These are phyloP conservation scores for Pelargonium fulgidum DNA, from an alignment of 441 rosid genomes.

Conservation along the genomic window DNA sequence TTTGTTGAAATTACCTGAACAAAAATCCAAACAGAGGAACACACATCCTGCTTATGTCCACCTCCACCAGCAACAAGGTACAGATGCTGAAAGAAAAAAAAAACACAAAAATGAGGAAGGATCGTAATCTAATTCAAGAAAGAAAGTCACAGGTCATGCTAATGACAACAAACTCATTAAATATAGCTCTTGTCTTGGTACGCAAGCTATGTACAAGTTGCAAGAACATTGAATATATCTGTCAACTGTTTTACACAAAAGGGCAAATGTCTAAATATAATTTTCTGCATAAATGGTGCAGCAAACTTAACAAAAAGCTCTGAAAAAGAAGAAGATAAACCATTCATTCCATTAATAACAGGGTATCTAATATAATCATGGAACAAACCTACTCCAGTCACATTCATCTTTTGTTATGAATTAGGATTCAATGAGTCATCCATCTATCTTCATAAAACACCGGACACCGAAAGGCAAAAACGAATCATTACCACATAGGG, in stretches of 20 bases:
- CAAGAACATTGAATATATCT: constrained; percentile 1
- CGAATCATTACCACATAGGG: constrained; percentile 5
- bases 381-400: constrained; percentile 8
- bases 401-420: neutral
- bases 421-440: neutral
- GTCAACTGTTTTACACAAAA: constrained; percentile 2
- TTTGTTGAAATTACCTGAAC: constrained; percentile 11
- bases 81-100: constrained; percentile 2
- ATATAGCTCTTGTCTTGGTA: neutral
- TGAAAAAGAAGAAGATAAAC: neutral
- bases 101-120: neutral
- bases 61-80: neutral
- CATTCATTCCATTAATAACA: neutral
- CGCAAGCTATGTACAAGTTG: neutral
- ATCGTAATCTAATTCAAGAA: neutral
- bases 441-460: neutral
- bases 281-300: neutral
- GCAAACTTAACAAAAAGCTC: neutral
- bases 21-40: neutral
- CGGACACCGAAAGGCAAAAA: neutral
- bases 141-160: constrained; percentile 1
- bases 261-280: neutral
- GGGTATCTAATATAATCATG: neutral
- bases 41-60: neutral
- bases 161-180: constrained; percentile 8